Percentiles rank a stretch among this genome's conserved stretches.
Evolutionary conservation across 2,329 filamentous ascomycete species (phyloP).

Genomic region (Xylariaceae sp.): DNA sequence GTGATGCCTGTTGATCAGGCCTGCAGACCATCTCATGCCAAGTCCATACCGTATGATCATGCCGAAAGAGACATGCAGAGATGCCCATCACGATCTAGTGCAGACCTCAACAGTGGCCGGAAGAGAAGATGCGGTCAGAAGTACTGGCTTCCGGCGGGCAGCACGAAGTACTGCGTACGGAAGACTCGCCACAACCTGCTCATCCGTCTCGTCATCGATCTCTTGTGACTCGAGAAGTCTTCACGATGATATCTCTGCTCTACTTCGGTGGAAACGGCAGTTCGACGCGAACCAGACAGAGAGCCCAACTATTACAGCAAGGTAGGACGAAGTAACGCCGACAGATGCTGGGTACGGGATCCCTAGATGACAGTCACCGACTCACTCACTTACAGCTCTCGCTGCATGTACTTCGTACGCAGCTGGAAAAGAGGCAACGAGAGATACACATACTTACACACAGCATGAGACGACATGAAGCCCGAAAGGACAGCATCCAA

Average conservation of each 20-base stretch:
- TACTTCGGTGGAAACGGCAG: background rate
- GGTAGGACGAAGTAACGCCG: background rate
- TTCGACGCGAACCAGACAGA: background rate
- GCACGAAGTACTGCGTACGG: too few species aligned
- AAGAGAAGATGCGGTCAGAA: slow-evolving; percentile 3
- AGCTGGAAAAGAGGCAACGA: background rate
- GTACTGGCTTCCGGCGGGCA: background rate
- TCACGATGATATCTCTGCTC: background rate
- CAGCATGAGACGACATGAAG: background rate
- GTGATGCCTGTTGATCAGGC: background rate
- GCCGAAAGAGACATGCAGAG: slow-evolving; percentile 1
- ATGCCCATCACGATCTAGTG: background rate
- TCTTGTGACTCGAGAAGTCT: background rate
- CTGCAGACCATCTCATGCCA: background rate
- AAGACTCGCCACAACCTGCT: background rate
- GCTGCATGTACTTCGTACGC: background rate
- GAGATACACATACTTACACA: background rate
- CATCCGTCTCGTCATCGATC: background rate
- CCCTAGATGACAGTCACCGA: background rate
- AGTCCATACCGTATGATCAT: background rate
- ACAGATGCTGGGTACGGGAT: background rate
- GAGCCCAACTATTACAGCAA: background rate
- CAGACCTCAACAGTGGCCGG: background rate
- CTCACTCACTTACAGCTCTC: background rate
- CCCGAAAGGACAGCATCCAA: background rate